A percentile compares a stretch with the other conserved stretches of the same genome.
phyloP scores from a whole-genome alignment of 208 protist genomes.

The Lotmaria passim region DNA sequence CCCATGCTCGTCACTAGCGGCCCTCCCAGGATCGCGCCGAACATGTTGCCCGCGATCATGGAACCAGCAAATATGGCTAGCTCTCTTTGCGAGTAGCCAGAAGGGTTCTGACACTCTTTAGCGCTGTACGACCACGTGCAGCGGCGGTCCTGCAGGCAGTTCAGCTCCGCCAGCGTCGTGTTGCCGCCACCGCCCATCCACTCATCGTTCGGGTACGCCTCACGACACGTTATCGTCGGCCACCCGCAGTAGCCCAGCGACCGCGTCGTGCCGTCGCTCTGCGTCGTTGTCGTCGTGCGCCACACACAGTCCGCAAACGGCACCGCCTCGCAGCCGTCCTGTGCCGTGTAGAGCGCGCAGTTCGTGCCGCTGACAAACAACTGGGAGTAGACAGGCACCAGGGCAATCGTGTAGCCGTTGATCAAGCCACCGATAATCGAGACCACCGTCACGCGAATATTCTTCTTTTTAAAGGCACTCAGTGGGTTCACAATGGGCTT shows the following conservation, averaged over 20 bases:
- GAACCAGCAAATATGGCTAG: conserved; percentile 58
- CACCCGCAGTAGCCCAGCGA: conserved; percentile 42
- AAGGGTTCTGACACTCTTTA: conserved; percentile 49
- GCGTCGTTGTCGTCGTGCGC: conserved; percentile 15
- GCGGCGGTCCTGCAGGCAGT: conserved; percentile 39
- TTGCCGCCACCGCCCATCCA: conserved; percentile 20
- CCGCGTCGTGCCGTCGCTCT: background rate
- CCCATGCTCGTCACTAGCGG: conserved; percentile 38
- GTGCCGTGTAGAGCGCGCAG: conserved; percentile 51
- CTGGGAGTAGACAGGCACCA: conserved; percentile 3
- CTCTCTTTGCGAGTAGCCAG: conserved; percentile 39
- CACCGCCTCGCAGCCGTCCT: conserved; percentile 47
- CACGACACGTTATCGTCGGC: conserved; percentile 36
- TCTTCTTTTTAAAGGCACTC: background rate
- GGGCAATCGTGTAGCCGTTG: conserved; percentile 7
- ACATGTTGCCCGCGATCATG: conserved; percentile 60
- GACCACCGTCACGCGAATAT: background rate
- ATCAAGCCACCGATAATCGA: background rate
- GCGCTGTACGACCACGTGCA: conserved; percentile 59
- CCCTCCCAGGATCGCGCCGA: conserved; percentile 51
- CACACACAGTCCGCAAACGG: conserved; percentile 62
- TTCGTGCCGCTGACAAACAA: conserved; percentile 57
- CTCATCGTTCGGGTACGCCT: conserved; percentile 29
- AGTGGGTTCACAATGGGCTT: no score
- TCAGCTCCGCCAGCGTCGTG: conserved; percentile 10